Evolutionary conservation across 2,329 filamentous ascomycete genomes (phyloP), one percentile per base, ranked within the genome.

Genomic region (Podosphaera aphanis): DNA sequence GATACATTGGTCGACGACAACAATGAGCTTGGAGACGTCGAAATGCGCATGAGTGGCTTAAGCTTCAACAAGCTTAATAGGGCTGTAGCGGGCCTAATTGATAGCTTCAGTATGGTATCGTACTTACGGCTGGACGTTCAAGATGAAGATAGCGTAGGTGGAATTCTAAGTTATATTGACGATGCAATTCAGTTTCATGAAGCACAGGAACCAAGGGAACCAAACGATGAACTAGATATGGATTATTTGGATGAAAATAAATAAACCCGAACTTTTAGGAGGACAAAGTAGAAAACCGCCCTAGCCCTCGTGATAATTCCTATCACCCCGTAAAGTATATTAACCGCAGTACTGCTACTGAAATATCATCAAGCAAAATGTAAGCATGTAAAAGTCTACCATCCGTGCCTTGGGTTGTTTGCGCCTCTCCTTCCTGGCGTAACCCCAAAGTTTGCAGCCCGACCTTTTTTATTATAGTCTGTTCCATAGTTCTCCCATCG

Each of bases 61-160:
- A 82, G 82, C 16, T 95, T 93, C 62, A 73, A 82, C 49, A 72
- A 75, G 55, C 65, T 95, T 52, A 94, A 94, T 60, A 73, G 75
- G 49, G 88, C 88, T 0, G 88, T 98, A 4, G 90, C 83, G 0
- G 75, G 82, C 45, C 66, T 98, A 52, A 93, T 98, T 52, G 90
- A 95, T 61, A 90, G 84, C 62, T 98, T 94, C 64, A 93, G 85
- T 64, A 92, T 98, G 83, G 83, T 98, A 11, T 93, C 83, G 42
- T 98, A 93, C 59, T 67, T 94, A 47, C 83, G 86, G 64, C 67
- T 95, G 39, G 83, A 95, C 58, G 80, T 79, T 23, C 81, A 90
- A 52, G 78, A 93, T 56, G 88, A 95, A 63, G 85, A 95, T 56
- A 95, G 88, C 57, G 77, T 95, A 3, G 79, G 72, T 1, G 77